phyloP scores from a whole-genome alignment of 257 asterid species.

The Capsicum rhomboideum region DNA sequence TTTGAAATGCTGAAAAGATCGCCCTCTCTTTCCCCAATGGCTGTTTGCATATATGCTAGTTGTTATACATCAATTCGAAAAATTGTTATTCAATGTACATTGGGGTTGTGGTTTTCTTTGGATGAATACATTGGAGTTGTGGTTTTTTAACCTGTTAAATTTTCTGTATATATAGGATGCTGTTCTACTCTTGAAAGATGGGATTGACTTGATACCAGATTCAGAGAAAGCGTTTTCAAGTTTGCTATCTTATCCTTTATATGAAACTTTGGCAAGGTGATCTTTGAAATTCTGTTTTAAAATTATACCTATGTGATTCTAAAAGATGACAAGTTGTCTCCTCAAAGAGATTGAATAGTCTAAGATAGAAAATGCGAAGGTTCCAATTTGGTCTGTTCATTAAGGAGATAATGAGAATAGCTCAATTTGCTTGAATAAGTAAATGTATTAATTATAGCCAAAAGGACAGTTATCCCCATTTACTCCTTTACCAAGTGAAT shows the following conservation, averaged over 20 bases:
- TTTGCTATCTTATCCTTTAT: constrained; percentile 71
- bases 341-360: not conserved
- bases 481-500: not conserved
- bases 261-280: constrained; percentile 65
- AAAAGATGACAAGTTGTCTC: not conserved
- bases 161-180: constrained; percentile 58
- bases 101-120: not conserved
- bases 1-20: not conserved
- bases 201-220: constrained; percentile 75
- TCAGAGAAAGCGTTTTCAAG: constrained; percentile 58
- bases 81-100: not conserved
- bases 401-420: not conserved
- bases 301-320: not conserved
- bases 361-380: not conserved
- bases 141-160: not conserved
- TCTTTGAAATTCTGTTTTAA: constrained; percentile 3
- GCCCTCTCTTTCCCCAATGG: not conserved
- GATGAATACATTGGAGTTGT: not conserved
- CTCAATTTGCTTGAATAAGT: not conserved
- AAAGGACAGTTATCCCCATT: not conserved
- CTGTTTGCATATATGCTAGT: not conserved
- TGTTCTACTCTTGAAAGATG: constrained; percentile 75
- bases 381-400: not conserved
- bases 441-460: not conserved
- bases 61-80: not conserved